Conservation (phyloP, 2,329 filamentous ascomycete species). For the Colletotrichum sp. region DNA sequence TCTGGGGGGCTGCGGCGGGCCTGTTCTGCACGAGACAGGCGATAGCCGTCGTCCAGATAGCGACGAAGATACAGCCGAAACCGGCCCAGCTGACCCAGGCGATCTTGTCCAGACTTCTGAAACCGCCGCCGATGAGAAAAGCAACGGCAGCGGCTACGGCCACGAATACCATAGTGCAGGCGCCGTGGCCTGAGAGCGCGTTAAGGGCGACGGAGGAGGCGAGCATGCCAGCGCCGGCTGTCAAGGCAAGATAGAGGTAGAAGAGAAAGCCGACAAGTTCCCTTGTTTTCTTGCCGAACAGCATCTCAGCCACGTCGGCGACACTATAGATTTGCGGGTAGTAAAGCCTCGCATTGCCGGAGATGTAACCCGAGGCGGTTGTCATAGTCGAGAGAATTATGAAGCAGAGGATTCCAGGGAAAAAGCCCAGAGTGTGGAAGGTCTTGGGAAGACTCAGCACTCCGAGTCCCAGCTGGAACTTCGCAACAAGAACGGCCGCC, state of each 20-base stretch:
- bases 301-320: not conserved
- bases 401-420: not conserved
- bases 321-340: not conserved
- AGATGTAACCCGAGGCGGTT: not conserved
- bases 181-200: not conserved
- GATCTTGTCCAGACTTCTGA: not conserved
- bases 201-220: not conserved
- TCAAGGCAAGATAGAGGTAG: not conserved
- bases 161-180: not conserved
- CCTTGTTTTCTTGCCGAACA: not conserved
- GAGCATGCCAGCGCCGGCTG: not conserved
- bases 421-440: not conserved
- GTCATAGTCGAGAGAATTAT: not conserved
- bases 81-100: not conserved
- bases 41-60: not conserved
- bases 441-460: not conserved
- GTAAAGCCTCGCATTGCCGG: not conserved
- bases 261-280: not conserved
- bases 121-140: not conserved
- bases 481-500: not conserved
- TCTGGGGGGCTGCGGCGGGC: not conserved
- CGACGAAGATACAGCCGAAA: not conserved
- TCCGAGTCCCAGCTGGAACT: not conserved
- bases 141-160: not conserved
- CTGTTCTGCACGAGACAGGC: not conserved